phyloP scores from a whole-genome alignment of 2,329 filamentous ascomycete genomes.

The Colletotrichum godetiae region DNA sequence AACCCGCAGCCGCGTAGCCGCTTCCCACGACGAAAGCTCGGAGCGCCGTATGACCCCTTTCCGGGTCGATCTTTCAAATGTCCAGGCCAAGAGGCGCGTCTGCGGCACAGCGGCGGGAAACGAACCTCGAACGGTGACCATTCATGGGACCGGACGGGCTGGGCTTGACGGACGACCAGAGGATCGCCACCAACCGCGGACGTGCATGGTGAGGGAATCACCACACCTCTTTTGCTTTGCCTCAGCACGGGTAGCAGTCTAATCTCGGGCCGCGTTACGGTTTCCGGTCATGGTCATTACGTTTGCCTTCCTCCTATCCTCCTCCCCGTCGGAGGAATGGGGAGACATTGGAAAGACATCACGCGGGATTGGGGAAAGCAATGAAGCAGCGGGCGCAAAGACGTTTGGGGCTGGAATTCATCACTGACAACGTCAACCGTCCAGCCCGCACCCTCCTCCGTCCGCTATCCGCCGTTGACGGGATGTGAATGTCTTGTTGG shows the following conservation, averaged over 20 bases:
- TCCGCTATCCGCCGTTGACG: constrained; percentile 1
- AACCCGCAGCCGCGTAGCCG: constrained; percentile 23
- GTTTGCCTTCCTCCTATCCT: not conserved
- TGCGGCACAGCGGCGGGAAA: constrained; percentile 1
- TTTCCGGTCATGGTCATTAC: not conserved
- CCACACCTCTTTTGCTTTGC: constrained; percentile 6
- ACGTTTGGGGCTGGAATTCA: not conserved
- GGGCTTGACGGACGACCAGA: not conserved
- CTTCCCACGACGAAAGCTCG: constrained; percentile 18
- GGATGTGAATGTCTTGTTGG: not conserved
- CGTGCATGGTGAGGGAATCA: constrained; percentile 15
- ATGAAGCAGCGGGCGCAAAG: constrained; percentile 9
- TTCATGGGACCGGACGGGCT: not conserved
- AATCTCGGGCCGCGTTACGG: constrained; percentile 18
- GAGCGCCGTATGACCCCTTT: constrained; percentile 20
- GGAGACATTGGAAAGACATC: not conserved
- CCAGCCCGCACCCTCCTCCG: not conserved
- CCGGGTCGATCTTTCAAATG: constrained; percentile 16
- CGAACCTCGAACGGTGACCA: not conserved
- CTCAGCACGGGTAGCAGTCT: constrained; percentile 24
- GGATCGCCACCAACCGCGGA: constrained; percentile 17
- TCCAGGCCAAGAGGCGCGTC: constrained; percentile 6
- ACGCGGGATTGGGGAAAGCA: not conserved
- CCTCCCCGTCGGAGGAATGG: not conserved
- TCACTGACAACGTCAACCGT: not conserved